Evolutionary conservation across 148 eudicot genomes (phyloP).

Genomic region (Vaccinium macrocarpon): DNA sequence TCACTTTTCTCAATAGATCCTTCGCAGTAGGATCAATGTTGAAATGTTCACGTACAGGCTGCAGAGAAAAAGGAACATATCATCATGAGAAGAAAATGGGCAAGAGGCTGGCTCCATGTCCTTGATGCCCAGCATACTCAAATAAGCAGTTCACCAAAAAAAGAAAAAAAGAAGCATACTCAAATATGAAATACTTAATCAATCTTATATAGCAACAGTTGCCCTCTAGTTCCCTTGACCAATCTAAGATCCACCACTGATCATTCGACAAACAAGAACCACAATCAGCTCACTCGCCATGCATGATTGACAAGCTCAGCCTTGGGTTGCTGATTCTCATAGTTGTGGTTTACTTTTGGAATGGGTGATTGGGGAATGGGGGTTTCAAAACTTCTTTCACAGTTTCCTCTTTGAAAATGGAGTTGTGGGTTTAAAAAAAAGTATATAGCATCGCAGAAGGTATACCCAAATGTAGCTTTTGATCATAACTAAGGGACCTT

Average conservation of each 20-base stretch:
- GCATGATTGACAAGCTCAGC: not conserved
- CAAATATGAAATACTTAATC: not conserved
- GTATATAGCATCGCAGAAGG: too few relatives aligned
- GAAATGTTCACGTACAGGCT: slow-evolving; percentile 95
- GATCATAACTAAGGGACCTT: too few relatives aligned
- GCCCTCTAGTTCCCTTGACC: not conserved
- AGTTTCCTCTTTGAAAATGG: too few relatives aligned
- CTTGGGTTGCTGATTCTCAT: too few relatives aligned
- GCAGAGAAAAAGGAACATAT: slow-evolving; percentile 15
- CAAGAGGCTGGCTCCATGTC: too few relatives aligned
- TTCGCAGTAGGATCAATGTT: slow-evolving; percentile 52
- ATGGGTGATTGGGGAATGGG: too few relatives aligned
- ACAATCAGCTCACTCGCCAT: not conserved
- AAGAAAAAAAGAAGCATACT: not conserved
- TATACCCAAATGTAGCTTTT: too few relatives aligned
- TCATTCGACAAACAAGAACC: not conserved
- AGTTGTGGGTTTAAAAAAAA: too few relatives aligned
- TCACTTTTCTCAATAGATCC: slow-evolving; percentile 64
- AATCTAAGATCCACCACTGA: not conserved
- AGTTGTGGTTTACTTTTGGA: too few relatives aligned
- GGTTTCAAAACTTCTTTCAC: too few relatives aligned
- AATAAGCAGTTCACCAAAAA: too few relatives aligned
- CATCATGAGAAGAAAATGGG: not conserved
- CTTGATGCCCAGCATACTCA: too few relatives aligned
- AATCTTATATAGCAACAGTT: not conserved